Base-by-base conservation (phyloP, 441 rosid species). In the Arabidopsis lyrata region DNA sequence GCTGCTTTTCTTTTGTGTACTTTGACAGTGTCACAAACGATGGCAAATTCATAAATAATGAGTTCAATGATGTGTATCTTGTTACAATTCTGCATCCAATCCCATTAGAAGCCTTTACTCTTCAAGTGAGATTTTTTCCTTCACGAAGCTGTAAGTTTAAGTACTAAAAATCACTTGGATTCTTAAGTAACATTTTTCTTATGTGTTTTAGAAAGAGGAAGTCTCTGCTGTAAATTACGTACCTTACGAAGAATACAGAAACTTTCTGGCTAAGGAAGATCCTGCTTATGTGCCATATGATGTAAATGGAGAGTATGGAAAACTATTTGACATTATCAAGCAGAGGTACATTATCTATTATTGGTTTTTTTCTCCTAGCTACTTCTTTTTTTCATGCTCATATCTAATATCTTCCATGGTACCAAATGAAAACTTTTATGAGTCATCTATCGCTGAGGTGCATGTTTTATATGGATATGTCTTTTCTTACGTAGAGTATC, bases 191-290 rank as follows among this genome's bases (percentile, higher is more conserved):
- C 55, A 0, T 49, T 69, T 68, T 60, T 66, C 35, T 54, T 31
- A 22, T 56, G n/a, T 81, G 45, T 78, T 20, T 20, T 62, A 95
- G 97, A 84, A 85, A 81, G 79, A 88, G 38, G 99, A 92, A 83
- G 99, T 92, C 74, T 89, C 99, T 72, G 95, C 89, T 70, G 97
- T 92, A 39, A 92, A 91, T 69, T 92, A 95, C 80, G 67, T 90
- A 57, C 77, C 83, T 60, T 83, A 72, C 65, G 85, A 80, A 71
- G 93, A 92, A 50, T 92, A 95, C 59, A 83, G 74, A 81, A 82
- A 78, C 70, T 64, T 81, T 14, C 91, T 95, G 71, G 87, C 85
- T 49, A 81, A 84, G 80, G 87, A 88, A 76, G 88, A 92, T 83
- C 93, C 95, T 54, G 86, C 72, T 18, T 95, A 87, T 74, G 93